These are phyloP conservation scores for Fusarium foetens DNA, from an alignment of 2,329 filamentous ascomycete species.

Conservation along the genomic window DNA sequence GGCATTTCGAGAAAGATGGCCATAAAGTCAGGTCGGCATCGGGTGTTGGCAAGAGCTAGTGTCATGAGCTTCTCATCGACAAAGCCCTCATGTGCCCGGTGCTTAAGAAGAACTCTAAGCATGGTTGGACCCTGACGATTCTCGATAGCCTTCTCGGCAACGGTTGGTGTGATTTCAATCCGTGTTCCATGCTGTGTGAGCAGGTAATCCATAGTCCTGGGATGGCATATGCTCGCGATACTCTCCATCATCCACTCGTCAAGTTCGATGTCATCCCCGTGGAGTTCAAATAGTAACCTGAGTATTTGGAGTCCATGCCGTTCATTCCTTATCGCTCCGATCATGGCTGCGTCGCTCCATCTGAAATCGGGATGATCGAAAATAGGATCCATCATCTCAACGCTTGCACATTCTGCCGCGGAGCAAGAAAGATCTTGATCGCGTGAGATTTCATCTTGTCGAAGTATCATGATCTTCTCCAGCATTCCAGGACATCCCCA, in stretches of 20 bases:
- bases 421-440: slow-evolving; percentile 26
- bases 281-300: slow-evolving; percentile 8
- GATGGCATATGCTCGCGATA: slow-evolving; percentile 20
- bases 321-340: slow-evolving; percentile 22
- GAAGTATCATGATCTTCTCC: slow-evolving; percentile 21
- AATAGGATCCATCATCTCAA: slow-evolving; percentile 16
- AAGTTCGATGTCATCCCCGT: slow-evolving; percentile 4
- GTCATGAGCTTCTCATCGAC: slow-evolving; percentile 21
- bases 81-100: slow-evolving; percentile 17
- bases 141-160: slow-evolving; percentile 22
- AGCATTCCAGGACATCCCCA: slow-evolving; percentile 21
- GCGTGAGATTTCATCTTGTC: slow-evolving; percentile 20
- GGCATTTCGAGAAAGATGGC: slow-evolving; percentile 25
- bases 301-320: slow-evolving; percentile 13
- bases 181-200: slow-evolving; percentile 11
- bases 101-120: slow-evolving; percentile 27
- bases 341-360: slow-evolving; percentile 26
- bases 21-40: slow-evolving; percentile 25
- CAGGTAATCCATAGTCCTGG: slow-evolving; percentile 22
- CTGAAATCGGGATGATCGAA: slow-evolving; percentile 15
- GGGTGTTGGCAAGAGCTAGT: slow-evolving; percentile 17
- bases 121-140: slow-evolving; percentile 26
- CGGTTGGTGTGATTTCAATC: slow-evolving; percentile 15
- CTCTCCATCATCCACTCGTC: slow-evolving; percentile 31
- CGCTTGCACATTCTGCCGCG: slow-evolving; percentile 13